Evolutionary conservation across 768 basidiomycete genomes (phyloP).

Genomic region (Daedaleopsis nitida): DNA sequence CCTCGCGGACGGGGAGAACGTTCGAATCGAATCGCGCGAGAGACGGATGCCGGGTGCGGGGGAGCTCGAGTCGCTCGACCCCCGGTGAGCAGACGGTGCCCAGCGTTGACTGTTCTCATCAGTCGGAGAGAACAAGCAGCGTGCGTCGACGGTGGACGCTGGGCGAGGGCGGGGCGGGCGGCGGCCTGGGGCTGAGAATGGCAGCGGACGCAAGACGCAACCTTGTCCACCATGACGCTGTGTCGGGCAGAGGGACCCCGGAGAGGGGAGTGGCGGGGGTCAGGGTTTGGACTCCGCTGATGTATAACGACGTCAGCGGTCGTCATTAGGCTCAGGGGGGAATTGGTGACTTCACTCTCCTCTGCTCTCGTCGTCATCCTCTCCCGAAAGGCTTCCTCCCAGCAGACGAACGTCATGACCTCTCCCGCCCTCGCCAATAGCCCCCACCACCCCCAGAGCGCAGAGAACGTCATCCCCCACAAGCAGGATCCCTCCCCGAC

Average conservation of each 20-base stretch:
- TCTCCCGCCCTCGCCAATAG: conserved; percentile 18
- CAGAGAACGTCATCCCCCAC: conserved; percentile 13
- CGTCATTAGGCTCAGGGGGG: conserved; percentile 23
- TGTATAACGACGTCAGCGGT: conserved; percentile 31
- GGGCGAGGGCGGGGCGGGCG: background rate
- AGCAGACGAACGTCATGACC: conserved; percentile 20
- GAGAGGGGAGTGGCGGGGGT: conserved; percentile 10
- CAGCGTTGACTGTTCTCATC: background rate
- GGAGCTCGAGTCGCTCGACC: too few relatives aligned
- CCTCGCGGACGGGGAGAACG: background rate
- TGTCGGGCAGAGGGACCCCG: conserved; percentile 16
- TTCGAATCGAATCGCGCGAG: too few relatives aligned
- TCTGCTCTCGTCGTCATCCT: conserved; percentile 23
- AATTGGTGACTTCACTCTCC: conserved; percentile 11
- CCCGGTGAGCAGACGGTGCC: too few relatives aligned
- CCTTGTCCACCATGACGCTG: conserved; percentile 18
- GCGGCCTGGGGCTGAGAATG: background rate
- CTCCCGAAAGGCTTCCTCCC: conserved; percentile 17
- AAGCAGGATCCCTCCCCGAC: conserved; percentile 7
- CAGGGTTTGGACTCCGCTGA: conserved; percentile 22
- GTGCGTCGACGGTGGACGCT: background rate
- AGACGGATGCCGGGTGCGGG: background rate
- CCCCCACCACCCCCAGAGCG: background rate
- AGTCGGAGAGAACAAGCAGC: background rate
- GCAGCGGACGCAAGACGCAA: background rate